Evolutionary conservation across 352 stramenopile species (phyloP).

Genomic region (Pythium scleroteichum): DNA sequence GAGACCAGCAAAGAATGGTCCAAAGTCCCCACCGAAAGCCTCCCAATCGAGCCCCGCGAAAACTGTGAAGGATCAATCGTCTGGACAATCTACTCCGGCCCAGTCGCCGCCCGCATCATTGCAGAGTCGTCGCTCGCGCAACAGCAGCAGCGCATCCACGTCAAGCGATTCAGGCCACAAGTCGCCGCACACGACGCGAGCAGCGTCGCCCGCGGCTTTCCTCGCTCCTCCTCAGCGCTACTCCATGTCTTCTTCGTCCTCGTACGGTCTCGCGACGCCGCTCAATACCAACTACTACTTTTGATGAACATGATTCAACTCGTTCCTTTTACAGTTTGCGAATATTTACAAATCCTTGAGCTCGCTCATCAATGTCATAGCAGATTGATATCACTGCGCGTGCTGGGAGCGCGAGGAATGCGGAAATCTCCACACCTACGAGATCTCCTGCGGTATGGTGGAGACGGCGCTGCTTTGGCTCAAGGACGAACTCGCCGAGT

Average conservation of each 20-base stretch:
- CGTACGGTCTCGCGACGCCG: constrained; percentile 18
- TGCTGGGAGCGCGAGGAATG: constrained; percentile 59
- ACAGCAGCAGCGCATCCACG: constrained; percentile 15
- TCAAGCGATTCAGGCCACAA: constrained; percentile 17
- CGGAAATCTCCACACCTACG: constrained; percentile 46
- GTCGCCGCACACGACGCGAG: constrained; percentile 17
- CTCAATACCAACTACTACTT: constrained; percentile 31
- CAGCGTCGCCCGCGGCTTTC: constrained; percentile 4
- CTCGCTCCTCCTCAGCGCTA: constrained; percentile 1
- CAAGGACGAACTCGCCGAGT: not conserved
- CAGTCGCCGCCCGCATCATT: not conserved
- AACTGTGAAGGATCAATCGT: not conserved
- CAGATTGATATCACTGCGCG: constrained; percentile 47
- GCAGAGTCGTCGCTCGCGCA: constrained; percentile 12
- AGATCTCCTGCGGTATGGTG: constrained; percentile 66
- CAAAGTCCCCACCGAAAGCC: not conserved
- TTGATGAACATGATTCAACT: constrained; percentile 14
- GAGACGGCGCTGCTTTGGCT: constrained; percentile 26
- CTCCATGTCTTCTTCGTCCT: constrained; percentile 9
- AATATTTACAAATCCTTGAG: constrained; percentile 71
- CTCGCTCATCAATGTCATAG: constrained; percentile 71
- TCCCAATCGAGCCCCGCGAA: not conserved
- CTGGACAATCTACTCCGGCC: too few species aligned
- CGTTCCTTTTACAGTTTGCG: constrained; percentile 52
- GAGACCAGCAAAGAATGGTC: not conserved